Evolutionary conservation across 805 yeast species (phyloP), one percentile per base, ranked within the genome.

Genomic region (Lachancea cidri): DNA sequence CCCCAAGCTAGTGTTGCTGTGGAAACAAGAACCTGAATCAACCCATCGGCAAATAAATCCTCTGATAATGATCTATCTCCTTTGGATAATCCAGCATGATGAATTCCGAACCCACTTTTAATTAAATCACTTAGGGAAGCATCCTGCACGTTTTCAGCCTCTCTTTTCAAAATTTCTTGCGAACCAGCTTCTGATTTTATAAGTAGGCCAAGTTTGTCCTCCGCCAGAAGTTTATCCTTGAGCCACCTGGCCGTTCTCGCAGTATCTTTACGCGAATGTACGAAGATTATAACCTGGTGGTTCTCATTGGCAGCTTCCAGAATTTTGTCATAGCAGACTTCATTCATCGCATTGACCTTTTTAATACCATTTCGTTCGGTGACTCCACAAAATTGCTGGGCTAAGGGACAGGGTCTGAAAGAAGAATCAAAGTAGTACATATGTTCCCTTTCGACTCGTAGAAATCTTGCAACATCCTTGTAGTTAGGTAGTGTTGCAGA

Each of bases 1-100:
- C 97, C 97, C 97, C 97, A 88, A 0, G 97, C 96, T 45, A 88
- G 73, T 0, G 97, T 88, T 0, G 96, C 95, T 2, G 97, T 88
- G 0, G 94, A 86, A 1, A 89, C 89, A 42, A 88, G 67, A 1
- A 88, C 84, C 52, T 80, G 83, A n/a, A 86, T 65, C 45, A 84
- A 79, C 2, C 96, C 95, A 49, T 82, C 93, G 1, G 95, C 93
- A 67, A 88, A 88, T 31, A 86, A 65, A 55, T 86, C 95, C 61
- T 88, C 97, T 0, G 88, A 79, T 3, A 79, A 72, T 2, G 82
- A 72, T 58, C 96, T 73, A 59, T 89, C 96, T 5, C 68, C 70
- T 48, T 78, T 76, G 14, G 77, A 66, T 49, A 88, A 68, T 27
- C 97, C 97, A 29, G 97, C 97, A 71, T 88, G 96, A 65, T 88